Conservation (phyloP, 257 asterid genomes). For the Forsythia viridissima region DNA sequence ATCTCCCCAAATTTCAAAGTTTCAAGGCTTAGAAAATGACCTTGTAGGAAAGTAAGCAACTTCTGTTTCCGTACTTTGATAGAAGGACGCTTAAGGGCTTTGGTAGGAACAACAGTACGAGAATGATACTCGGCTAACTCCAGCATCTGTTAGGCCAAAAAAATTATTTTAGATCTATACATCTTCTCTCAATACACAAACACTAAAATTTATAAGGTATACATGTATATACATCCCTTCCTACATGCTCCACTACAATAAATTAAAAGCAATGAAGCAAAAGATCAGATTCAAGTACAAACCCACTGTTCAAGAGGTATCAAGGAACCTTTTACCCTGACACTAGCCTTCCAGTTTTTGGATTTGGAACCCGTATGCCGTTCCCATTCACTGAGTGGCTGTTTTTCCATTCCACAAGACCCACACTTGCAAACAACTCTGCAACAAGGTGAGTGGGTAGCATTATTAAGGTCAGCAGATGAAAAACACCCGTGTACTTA, state of each 20-base stretch:
- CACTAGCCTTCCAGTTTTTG: constrained; percentile 93
- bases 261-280: constrained; percentile 9
- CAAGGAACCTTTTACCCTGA: constrained; percentile 82
- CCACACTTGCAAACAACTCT: constrained; percentile 99
- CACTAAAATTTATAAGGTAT: too few relatives aligned
- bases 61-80: constrained; percentile 84
- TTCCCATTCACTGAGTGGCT: constrained; percentile 94
- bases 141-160: constrained; percentile 64
- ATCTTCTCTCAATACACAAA: constrained; percentile 16
- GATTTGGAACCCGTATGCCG: constrained; percentile 85
- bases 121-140: constrained; percentile 87
- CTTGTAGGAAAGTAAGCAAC: constrained; percentile 79
- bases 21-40: constrained; percentile 34
- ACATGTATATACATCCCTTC: background rate
- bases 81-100: constrained; percentile 79
- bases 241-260: constrained; percentile 14
- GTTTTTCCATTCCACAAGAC: constrained; percentile 83
- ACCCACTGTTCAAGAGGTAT: constrained; percentile 96
- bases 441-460: constrained; percentile 26
- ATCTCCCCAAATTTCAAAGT: constrained; percentile 11
- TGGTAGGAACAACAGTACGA: constrained; percentile 66
- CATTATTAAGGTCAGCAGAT: constrained; percentile 21
- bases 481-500: background rate
- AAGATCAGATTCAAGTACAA: constrained; percentile 40
- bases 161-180: background rate